phyloP scores from a whole-genome alignment of 768 basidiomycete species.

The Multifurca ochricompacta region DNA sequence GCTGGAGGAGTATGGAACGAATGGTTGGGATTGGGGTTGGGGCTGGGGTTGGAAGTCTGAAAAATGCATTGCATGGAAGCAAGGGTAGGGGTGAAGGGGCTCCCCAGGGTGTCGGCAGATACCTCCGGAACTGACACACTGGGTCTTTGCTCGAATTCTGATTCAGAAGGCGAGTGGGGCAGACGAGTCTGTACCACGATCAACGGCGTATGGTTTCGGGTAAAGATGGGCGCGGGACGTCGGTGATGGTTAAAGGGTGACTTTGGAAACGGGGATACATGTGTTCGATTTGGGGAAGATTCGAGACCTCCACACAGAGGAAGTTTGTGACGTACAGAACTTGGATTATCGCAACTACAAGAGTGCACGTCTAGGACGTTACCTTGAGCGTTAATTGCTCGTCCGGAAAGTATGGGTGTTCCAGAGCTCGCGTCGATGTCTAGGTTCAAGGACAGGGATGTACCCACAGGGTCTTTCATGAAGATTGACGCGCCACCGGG shows the following conservation, averaged over 20 bases:
- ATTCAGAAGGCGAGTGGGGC: neutral
- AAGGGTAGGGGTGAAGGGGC: conserved; percentile 11
- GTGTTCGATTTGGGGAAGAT: neutral
- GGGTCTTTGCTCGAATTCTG: neutral
- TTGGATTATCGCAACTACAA: conserved; percentile 4
- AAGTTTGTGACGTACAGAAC: conserved; percentile 1
- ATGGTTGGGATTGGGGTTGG: neutral
- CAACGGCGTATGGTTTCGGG: neutral
- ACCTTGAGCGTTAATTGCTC: conserved; percentile 2
- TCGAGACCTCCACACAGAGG: neutral
- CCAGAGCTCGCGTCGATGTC: conserved; percentile 9
- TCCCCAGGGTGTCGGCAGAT: neutral
- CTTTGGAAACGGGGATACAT: neutral
- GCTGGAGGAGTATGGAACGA: neutral
- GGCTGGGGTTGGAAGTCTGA: neutral
- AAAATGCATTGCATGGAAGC: neutral
- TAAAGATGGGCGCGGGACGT: neutral
- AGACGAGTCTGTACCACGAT: conserved; percentile 3
- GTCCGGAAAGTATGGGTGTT: conserved; percentile 12
- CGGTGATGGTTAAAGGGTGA: neutral
- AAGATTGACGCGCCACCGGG: conserved; percentile 9
- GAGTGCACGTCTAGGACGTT: conserved; percentile 8
- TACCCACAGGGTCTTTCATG: conserved; percentile 5
- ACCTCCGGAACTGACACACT: neutral
- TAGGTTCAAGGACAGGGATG: conserved; percentile 10